A percentile compares a stretch with the other conserved stretches of the same genome.
These are phyloP conservation scores for Leishmania major DNA, from an alignment of 208 protist species.

Conservation along the genomic window DNA sequence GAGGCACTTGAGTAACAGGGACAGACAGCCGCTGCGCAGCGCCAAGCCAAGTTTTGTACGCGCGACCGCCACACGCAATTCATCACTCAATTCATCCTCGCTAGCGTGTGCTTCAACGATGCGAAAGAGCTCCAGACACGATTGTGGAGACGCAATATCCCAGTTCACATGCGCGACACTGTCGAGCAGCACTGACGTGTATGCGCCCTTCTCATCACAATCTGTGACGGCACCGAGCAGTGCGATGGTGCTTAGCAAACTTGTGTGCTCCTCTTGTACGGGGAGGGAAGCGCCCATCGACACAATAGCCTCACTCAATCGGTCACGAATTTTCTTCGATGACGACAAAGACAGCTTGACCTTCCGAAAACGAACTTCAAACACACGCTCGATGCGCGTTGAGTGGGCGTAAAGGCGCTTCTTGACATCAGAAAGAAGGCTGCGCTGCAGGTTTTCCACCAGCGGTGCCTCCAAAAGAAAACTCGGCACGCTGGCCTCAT, in stretches of 20 bases:
- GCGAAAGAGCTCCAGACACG: slow-evolving; percentile 68
- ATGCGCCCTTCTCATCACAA: slow-evolving; percentile 22
- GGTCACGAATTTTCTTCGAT: slow-evolving; percentile 56
- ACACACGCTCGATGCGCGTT: slow-evolving; percentile 10
- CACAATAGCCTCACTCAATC: slow-evolving; percentile 41
- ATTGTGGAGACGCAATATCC: slow-evolving; percentile 40
- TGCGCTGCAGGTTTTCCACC: background rate
- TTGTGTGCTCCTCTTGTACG: slow-evolving; percentile 22
- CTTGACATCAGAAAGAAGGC: slow-evolving; percentile 2
- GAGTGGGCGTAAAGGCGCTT: background rate
- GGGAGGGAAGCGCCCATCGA: slow-evolving; percentile 48
- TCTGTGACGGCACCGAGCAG: slow-evolving; percentile 38
- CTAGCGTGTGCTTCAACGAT: slow-evolving; percentile 40
- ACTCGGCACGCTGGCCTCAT: slow-evolving; percentile 18
- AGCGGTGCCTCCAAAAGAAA: slow-evolving; percentile 15
- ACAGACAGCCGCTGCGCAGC: slow-evolving; percentile 59
- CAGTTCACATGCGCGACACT: slow-evolving; percentile 44
- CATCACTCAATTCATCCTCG: slow-evolving; percentile 14
- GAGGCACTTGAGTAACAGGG: slow-evolving; percentile 41
- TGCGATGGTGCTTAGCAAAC: slow-evolving; percentile 41
- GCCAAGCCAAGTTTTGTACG: slow-evolving; percentile 56
- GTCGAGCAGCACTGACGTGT: slow-evolving; percentile 52
- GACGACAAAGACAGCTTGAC: slow-evolving; percentile 27
- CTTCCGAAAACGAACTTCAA: slow-evolving; percentile 25
- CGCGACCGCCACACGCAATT: slow-evolving; percentile 32